These are phyloP conservation scores for Pleurotus djamor DNA, from an alignment of 768 basidiomycete species.

Conservation along the genomic window DNA sequence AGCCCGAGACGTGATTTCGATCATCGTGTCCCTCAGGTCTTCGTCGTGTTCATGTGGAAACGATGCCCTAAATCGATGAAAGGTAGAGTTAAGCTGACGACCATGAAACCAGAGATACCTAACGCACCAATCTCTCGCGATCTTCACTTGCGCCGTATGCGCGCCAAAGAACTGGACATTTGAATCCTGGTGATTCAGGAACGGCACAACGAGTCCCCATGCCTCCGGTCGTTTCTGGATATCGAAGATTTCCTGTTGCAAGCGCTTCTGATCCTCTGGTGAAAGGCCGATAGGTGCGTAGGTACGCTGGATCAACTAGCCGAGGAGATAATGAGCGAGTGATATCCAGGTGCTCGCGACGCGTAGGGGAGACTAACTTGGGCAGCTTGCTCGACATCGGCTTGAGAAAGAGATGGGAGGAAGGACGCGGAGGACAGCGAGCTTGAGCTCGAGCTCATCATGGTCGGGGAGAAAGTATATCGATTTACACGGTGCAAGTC, in stretches of 20 bases:
- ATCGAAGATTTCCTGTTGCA: slow-evolving; percentile 74
- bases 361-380: slow-evolving; percentile 44
- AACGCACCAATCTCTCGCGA: slow-evolving; percentile 84
- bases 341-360: slow-evolving; percentile 8
- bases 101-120: background rate
- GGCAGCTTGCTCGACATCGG: slow-evolving; percentile 54
- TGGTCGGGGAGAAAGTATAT: too few species aligned
- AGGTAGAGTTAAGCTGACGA: background rate
- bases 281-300: slow-evolving; percentile 53
- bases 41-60: slow-evolving; percentile 63
- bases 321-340: slow-evolving; percentile 7
- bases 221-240: slow-evolving; percentile 76
- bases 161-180: slow-evolving; percentile 96
- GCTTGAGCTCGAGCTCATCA: too few species aligned
- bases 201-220: slow-evolving; percentile 81
- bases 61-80: slow-evolving; percentile 52
- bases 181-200: slow-evolving; percentile 66
- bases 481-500: too few species aligned
- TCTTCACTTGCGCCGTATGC: slow-evolving; percentile 92
- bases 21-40: slow-evolving; percentile 60
- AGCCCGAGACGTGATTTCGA: slow-evolving; percentile 69
- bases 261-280: slow-evolving; percentile 56
- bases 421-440: too few species aligned
- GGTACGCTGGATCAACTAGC: slow-evolving; percentile 69
- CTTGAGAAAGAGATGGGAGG: too few species aligned